Evolutionary conservation across 108 stramenopile genomes (phyloP).

Genomic region (Cylindrotheca closterium): DNA sequence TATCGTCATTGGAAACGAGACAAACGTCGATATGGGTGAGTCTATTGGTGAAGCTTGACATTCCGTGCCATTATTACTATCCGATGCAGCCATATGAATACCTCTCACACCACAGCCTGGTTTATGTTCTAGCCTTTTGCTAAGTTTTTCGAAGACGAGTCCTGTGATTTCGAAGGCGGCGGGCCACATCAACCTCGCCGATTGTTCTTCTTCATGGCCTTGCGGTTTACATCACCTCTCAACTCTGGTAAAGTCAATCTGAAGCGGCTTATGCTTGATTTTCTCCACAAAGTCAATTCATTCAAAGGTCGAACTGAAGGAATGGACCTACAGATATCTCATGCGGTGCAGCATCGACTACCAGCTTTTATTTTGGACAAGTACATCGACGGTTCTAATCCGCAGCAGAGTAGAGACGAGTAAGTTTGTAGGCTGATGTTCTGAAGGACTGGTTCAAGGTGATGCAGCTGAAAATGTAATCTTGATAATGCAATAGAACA

Average conservation of each 20-base stretch:
- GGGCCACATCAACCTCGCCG: slow-evolving; percentile 8
- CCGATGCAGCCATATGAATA: too few species aligned
- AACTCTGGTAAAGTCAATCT: slow-evolving; percentile 47
- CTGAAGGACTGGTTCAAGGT: too few species aligned
- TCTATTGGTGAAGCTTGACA: too few species aligned
- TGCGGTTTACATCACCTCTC: slow-evolving; percentile 56
- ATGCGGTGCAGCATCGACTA: slow-evolving; percentile 44
- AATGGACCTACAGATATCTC: slow-evolving; percentile 72
- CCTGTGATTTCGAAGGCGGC: slow-evolving; percentile 6
- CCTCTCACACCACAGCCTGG: not conserved
- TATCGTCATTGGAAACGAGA: slow-evolving; percentile 60
- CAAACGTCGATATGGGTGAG: slow-evolving; percentile 35
- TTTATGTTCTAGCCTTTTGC: slow-evolving; percentile 40
- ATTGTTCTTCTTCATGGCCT: slow-evolving; percentile 61
- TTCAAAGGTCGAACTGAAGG: slow-evolving; percentile 52
- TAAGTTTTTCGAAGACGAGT: slow-evolving; percentile 47
- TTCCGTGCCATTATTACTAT: too few species aligned
- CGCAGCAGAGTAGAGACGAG: too few species aligned
- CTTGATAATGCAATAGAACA: too few species aligned
- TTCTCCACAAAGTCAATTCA: slow-evolving; percentile 63
- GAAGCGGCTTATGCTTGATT: slow-evolving; percentile 45
- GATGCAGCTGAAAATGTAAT: too few species aligned
- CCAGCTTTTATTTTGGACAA: slow-evolving; percentile 28
- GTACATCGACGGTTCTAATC: too few species aligned
- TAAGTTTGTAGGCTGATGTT: too few species aligned